A percentile compares a stretch with the other conserved stretches of the same genome.
These are phyloP conservation scores for Eimeria falciformis DNA, from an alignment of 169 alveolate genomes.

Conservation along the genomic window DNA sequence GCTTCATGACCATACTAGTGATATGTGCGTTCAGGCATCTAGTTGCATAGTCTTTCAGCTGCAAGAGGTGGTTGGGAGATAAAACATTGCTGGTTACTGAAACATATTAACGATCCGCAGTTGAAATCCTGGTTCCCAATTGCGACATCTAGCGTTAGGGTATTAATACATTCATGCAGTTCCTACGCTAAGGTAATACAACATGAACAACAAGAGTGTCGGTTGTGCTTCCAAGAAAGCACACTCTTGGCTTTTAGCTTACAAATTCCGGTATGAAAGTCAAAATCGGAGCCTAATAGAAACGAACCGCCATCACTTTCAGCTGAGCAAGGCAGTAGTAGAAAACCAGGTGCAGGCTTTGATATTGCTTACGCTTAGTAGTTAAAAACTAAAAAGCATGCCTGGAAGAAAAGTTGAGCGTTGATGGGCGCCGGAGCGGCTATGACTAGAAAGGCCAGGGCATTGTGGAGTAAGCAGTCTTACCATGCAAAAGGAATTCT, in stretches of 20 bases:
- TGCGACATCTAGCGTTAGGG: not conserved
- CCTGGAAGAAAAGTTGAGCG: not conserved
- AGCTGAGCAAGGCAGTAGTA: slow-evolving; percentile 2
- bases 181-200: too few species aligned
- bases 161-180: not conserved
- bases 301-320: slow-evolving; percentile 10
- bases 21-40: slow-evolving; percentile 63
- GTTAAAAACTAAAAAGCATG: not conserved
- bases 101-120: too few species aligned
- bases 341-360: too few species aligned
- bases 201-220: too few species aligned
- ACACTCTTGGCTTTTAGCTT: not conserved
- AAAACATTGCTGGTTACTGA: slow-evolving; percentile 37
- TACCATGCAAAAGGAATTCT: slow-evolving; percentile 54
- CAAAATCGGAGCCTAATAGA: slow-evolving; percentile 49
- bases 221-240: not conserved
- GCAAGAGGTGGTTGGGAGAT: slow-evolving; percentile 4
- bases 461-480: not conserved
- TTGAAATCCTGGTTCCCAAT: not conserved
- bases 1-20: slow-evolving; percentile 29
- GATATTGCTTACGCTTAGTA: too few species aligned
- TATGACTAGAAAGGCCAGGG: not conserved
- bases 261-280: slow-evolving; percentile 50
- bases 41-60: slow-evolving; percentile 43
- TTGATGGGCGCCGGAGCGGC: not conserved